These are phyloP conservation scores for Calendula officinalis DNA, from an alignment of 129 eudicot species.

Conservation along the genomic window DNA sequence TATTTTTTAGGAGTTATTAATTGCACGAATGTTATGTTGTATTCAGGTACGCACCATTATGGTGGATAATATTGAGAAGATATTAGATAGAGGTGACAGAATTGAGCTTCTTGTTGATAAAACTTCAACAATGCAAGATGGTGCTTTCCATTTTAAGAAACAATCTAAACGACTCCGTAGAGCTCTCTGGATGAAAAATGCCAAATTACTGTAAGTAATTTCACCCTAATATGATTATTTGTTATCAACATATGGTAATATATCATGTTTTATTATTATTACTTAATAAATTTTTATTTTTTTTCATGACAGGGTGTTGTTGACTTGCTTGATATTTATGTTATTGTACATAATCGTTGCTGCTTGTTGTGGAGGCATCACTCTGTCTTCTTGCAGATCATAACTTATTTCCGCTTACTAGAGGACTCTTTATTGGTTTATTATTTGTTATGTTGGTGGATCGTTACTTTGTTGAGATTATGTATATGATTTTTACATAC, in stretches of 20 bases:
- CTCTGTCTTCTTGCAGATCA: constrained; percentile 86
- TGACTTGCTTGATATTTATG: constrained; percentile 79
- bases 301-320: constrained; percentile 62
- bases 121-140: constrained; percentile 98
- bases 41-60: constrained; percentile 88
- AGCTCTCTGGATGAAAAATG: constrained; percentile 99
- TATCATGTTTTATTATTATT: no score
- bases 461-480: constrained; percentile 20
- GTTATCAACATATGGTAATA: no score
- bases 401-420: constrained; percentile 23
- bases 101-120: constrained; percentile 99
- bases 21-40: background rate
- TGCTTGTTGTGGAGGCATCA: constrained; percentile 85
- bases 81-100: constrained; percentile 92
- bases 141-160: constrained; percentile 91
- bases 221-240: no score
- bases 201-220: constrained; percentile 84
- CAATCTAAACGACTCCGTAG: constrained; percentile 89
- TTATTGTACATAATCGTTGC: constrained; percentile 83
- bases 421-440: constrained; percentile 16
- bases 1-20: constrained; percentile 11
- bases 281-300: background rate
- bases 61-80: constrained; percentile 97
- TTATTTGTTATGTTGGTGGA: constrained; percentile 19
- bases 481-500: constrained; percentile 27